phyloP scores from a whole-genome alignment of 768 basidiomycete species.

The button mushroom (Agaricus bisporus) region DNA sequence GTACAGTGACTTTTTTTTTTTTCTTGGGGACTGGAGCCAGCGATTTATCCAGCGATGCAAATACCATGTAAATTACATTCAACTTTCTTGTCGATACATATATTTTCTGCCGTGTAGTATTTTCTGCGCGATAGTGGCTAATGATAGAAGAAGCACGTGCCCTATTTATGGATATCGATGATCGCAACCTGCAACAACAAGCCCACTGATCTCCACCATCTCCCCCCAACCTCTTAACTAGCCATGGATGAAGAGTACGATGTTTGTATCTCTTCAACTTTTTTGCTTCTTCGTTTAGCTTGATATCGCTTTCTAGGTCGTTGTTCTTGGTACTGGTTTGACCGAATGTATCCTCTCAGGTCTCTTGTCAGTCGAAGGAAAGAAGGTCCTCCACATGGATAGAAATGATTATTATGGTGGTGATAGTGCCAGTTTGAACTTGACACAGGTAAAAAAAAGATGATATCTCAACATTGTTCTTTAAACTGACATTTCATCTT shows the following conservation, averaged over 20 bases:
- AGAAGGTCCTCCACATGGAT: slow-evolving; percentile 99
- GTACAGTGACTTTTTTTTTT: neutral
- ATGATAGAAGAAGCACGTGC: slow-evolving; percentile 10
- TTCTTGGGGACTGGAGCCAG: slow-evolving; percentile 8
- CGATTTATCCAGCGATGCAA: neutral
- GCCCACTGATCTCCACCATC: slow-evolving; percentile 17
- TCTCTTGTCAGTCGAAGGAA: slow-evolving; percentile 96
- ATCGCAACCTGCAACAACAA: slow-evolving; percentile 12
- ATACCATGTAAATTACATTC: slow-evolving; percentile 6
- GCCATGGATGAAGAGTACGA: slow-evolving; percentile 99
- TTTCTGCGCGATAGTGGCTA: neutral
- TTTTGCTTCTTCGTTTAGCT: slow-evolving; percentile 14
- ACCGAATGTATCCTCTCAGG: slow-evolving; percentile 99
- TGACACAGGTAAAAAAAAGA: slow-evolving; percentile 73
- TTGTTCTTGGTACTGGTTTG: slow-evolving; percentile 93
- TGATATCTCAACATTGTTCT: neutral
- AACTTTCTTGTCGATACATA: slow-evolving; percentile 5
- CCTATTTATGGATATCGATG: slow-evolving; percentile 11
- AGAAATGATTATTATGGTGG: slow-evolving; percentile 99
- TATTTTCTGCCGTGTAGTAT: neutral
- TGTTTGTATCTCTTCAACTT: slow-evolving; percentile 36
- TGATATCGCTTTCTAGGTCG: slow-evolving; percentile 43
- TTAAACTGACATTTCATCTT: neutral
- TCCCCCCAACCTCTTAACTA: slow-evolving; percentile 3
- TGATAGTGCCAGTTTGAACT: slow-evolving; percentile 92